Percentiles rank a stretch among this genome's conserved stretches.
Conservation (phyloP, 768 basidiomycete genomes). For the Mycena filopes region DNA sequence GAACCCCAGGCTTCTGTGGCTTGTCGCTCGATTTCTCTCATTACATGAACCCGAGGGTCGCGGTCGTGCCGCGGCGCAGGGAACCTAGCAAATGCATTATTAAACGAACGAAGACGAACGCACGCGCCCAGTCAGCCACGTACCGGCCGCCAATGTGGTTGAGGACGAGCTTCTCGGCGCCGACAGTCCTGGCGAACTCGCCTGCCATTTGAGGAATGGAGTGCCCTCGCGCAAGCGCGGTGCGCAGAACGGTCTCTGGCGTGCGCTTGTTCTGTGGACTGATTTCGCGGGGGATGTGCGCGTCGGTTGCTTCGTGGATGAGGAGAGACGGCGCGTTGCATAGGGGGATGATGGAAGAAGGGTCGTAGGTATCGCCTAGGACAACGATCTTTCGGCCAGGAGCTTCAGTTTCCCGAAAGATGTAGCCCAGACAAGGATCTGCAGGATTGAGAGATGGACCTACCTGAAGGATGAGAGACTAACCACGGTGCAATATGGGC, state of each 20-base stretch:
- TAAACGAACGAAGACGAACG: conserved; percentile 6
- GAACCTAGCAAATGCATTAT: conserved; percentile 51
- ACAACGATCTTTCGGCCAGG: conserved; percentile 74
- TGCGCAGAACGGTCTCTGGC: conserved; percentile 54
- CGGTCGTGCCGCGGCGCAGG: conserved; percentile 55
- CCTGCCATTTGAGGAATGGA: conserved; percentile 86
- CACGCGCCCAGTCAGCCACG: conserved; percentile 30
- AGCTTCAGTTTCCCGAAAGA: conserved; percentile 67
- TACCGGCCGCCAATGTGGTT: conserved; percentile 85
- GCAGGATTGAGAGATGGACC: conserved; percentile 7
- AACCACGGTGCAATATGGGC: conserved; percentile 81
- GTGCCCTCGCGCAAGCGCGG: conserved; percentile 75
- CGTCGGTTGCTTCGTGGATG: conserved; percentile 89
- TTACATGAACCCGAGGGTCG: conserved; percentile 55
- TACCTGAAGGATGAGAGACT: conserved; percentile 30
- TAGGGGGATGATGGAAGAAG: conserved; percentile 67
- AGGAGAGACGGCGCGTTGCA: conserved; percentile 68
- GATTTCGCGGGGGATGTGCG: conserved; percentile 67
- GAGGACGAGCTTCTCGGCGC: conserved; percentile 70
- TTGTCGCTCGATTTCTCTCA: conserved; percentile 70
- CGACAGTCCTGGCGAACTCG: conserved; percentile 69
- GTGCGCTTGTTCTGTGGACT: conserved; percentile 60
- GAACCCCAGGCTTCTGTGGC: conserved; percentile 70
- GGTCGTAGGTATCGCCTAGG: conserved; percentile 82
- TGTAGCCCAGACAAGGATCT: conserved; percentile 86